A percentile compares a stretch with the other conserved stretches of the same genome.
These are phyloP conservation scores for Trichoderma brevicompactum DNA, from an alignment of 2,329 filamentous ascomycete genomes.

Conservation along the genomic window DNA sequence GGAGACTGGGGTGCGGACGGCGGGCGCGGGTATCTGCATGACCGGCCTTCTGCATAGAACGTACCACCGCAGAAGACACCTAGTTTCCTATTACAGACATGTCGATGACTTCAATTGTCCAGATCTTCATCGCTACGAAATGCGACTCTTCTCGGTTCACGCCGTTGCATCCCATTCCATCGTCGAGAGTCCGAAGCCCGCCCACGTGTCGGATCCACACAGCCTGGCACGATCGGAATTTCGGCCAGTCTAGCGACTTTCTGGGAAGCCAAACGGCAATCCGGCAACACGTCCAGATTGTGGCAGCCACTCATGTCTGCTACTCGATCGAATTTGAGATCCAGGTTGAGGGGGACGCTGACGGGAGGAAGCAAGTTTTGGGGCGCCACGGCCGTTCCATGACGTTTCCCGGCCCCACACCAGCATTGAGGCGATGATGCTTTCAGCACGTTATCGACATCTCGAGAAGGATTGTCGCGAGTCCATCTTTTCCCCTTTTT, in stretches of 20 bases:
- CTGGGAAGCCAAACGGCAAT: constrained; percentile 23
- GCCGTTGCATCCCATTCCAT: background rate
- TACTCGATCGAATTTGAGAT: background rate
- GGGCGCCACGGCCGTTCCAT: constrained; percentile 20
- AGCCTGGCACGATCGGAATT: constrained; percentile 8
- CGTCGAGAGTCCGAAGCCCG: background rate
- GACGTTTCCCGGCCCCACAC: constrained; percentile 22
- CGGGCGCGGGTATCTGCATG: too few species aligned
- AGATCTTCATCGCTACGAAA: background rate
- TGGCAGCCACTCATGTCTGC: constrained; percentile 5
- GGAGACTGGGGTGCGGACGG: too few species aligned
- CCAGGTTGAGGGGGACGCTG: constrained; percentile 1
- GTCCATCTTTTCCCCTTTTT: background rate
- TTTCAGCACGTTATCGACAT: background rate
- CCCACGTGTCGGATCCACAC: constrained; percentile 15
- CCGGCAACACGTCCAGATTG: constrained; percentile 9
- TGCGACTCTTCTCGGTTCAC: background rate
- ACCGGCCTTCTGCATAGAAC: background rate
- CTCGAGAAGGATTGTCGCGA: background rate
- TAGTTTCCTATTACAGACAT: background rate
- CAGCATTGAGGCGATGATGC: background rate
- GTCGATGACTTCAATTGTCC: background rate
- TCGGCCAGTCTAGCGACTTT: constrained; percentile 21
- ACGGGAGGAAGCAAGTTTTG: constrained; percentile 22
- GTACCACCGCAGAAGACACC: background rate